Percentiles rank a stretch among this genome's conserved stretches.
These are phyloP conservation scores for Stephanodiscus triporus DNA, from an alignment of 108 stramenopile species.

Conservation along the genomic window DNA sequence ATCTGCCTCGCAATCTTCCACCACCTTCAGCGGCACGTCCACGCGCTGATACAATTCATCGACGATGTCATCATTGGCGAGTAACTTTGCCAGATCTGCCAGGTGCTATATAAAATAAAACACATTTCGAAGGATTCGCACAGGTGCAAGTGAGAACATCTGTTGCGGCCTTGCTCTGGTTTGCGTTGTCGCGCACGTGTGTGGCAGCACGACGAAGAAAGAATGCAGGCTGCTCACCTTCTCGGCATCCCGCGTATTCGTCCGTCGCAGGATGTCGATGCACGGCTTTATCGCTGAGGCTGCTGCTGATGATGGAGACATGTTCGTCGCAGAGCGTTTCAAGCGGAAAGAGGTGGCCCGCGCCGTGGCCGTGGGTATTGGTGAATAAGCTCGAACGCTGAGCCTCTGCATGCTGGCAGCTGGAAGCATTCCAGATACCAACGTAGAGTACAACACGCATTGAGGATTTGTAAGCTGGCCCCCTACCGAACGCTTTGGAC, in stretches of 20 bases:
- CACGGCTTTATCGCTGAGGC: not conserved
- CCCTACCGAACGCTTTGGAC: no score
- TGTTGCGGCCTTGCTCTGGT: not conserved
- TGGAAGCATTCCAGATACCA: no score
- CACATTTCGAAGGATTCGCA: not conserved
- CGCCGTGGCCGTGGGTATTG: no score
- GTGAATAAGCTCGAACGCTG: no score
- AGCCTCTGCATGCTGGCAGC: no score
- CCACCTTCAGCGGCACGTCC: not conserved
- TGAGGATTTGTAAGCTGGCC: no score
- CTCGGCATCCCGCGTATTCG: conserved; percentile 1
- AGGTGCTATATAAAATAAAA: not conserved
- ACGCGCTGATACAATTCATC: conserved; percentile 5
- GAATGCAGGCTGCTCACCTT: not conserved
- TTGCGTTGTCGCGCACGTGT: not conserved
- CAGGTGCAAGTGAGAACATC: not conserved
- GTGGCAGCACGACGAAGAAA: not conserved
- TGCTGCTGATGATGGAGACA: not conserved
- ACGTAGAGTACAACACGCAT: no score
- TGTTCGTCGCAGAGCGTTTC: no score
- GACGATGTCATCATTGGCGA: not conserved
- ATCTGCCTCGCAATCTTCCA: not conserved
- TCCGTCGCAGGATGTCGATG: not conserved
- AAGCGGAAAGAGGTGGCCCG: no score
- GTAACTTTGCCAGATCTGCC: not conserved